These are phyloP conservation scores for Penicilliopsis zonata DNA, from an alignment of 495 filamentous ascomycete species.

Conservation along the genomic window DNA sequence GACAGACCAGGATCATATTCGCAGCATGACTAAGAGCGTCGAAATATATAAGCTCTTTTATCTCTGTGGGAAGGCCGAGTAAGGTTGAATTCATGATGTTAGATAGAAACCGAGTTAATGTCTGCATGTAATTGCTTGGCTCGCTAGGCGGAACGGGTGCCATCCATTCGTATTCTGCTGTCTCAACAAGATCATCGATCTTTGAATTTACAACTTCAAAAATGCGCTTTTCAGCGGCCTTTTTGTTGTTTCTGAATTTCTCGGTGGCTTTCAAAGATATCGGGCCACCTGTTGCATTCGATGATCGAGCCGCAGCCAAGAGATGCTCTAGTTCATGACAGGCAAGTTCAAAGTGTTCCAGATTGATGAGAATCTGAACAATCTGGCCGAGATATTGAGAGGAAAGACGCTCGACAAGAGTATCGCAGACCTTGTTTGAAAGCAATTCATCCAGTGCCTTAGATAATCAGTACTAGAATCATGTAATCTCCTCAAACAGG, in stretches of 20 bases:
- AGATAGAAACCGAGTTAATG: constrained; percentile 80
- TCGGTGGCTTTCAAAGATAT: constrained; percentile 71
- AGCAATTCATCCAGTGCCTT: constrained; percentile 82
- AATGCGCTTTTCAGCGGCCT: constrained; percentile 91
- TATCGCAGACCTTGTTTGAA: constrained; percentile 77
- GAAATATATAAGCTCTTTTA: constrained; percentile 96
- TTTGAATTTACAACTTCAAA: constrained; percentile 98
- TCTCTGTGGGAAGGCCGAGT: constrained; percentile 80
- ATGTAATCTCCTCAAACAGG: neutral
- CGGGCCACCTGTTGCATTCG: constrained; percentile 56
- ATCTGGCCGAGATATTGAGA: constrained; percentile 95
- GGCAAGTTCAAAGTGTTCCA: constrained; percentile 92
- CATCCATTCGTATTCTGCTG: constrained; percentile 94
- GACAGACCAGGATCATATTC: constrained; percentile 64
- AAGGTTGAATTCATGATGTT: constrained; percentile 95
- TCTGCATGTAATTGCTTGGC: constrained; percentile 87
- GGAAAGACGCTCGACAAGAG: constrained; percentile 74
- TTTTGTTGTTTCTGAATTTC: constrained; percentile 79
- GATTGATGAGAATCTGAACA: constrained; percentile 93
- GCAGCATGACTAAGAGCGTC: constrained; percentile 88
- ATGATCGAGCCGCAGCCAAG: constrained; percentile 68
- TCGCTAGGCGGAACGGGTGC: constrained; percentile 49
- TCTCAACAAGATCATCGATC: constrained; percentile 94
- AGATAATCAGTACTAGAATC: constrained; percentile 5
- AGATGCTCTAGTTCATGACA: constrained; percentile 78